Evolutionary conservation across 805 yeast species (phyloP).

Genomic region (Yarrowia sp.): DNA sequence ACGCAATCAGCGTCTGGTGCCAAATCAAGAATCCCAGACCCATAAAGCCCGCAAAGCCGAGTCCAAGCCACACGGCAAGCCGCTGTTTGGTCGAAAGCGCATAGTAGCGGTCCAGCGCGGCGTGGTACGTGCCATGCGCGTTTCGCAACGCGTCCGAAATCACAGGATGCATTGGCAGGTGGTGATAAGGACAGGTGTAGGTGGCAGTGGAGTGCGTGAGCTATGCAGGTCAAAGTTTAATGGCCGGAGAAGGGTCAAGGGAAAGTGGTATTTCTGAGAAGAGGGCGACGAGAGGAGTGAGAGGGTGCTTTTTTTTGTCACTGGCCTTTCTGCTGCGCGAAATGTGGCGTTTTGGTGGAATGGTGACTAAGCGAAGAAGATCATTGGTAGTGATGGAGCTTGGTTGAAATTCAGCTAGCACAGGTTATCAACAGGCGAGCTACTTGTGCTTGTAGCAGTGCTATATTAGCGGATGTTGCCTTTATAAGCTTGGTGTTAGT

Average conservation of each 20-base stretch:
- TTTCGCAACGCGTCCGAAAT: conserved; percentile 22
- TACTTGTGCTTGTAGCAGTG: too few relatives aligned
- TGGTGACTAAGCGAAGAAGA: too few relatives aligned
- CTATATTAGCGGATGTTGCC: too few relatives aligned
- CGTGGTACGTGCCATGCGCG: conserved; percentile 23
- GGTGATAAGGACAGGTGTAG: background rate
- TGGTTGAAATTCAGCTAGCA: too few relatives aligned
- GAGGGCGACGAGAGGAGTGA: background rate
- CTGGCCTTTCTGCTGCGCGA: too few relatives aligned
- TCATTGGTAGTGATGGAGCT: too few relatives aligned
- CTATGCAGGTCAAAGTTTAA: too few relatives aligned
- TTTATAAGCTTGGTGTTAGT: too few relatives aligned
- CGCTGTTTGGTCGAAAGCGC: conserved; percentile 28
- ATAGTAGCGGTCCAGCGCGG: conserved; percentile 22
- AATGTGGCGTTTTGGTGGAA: too few relatives aligned
- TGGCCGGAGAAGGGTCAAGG: background rate
- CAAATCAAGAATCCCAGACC: conserved; percentile 37
- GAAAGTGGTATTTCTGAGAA: background rate
- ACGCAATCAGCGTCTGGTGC: conserved; percentile 38
- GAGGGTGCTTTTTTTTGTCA: background rate
- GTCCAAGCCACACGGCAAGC: conserved; percentile 27
- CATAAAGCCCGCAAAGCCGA: conserved; percentile 13
- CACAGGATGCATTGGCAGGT: conserved; percentile 10
- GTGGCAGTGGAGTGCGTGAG: background rate
- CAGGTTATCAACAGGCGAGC: too few relatives aligned